Percentiles rank a stretch among this genome's conserved stretches.
phyloP scores from a whole-genome alignment of 768 basidiomycete species.

The Austroboletus eburneus region DNA sequence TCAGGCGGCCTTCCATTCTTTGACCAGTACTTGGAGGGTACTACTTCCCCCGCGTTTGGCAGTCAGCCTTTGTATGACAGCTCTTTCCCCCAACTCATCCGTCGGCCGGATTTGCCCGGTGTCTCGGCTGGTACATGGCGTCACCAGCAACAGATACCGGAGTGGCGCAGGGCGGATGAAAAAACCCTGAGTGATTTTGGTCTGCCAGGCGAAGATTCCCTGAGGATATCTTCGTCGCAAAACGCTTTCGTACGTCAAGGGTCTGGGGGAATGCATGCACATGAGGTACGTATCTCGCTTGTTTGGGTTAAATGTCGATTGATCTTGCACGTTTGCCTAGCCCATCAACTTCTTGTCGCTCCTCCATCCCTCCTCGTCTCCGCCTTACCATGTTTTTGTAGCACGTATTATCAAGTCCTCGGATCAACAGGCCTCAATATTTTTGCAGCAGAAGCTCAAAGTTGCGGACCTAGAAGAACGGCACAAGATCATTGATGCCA shows the following conservation, averaged over 20 bases:
- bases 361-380: slow-evolving; percentile 79
- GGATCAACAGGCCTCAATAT: slow-evolving; percentile 88
- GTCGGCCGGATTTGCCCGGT: slow-evolving; percentile 14
- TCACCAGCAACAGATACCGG: slow-evolving; percentile 30
- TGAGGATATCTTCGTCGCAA: slow-evolving; percentile 29
- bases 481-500: slow-evolving; percentile 82
- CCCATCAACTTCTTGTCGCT: slow-evolving; percentile 88
- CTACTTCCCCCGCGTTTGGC: slow-evolving; percentile 36
- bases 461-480: slow-evolving; percentile 76
- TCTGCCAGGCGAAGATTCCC: slow-evolving; percentile 24
- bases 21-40: slow-evolving; percentile 49
- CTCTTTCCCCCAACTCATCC: slow-evolving; percentile 26
- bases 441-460: slow-evolving; percentile 86
- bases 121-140: slow-evolving; percentile 19
- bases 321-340: slow-evolving; percentile 36
- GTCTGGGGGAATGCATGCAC: slow-evolving; percentile 27
- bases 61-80: slow-evolving; percentile 34
- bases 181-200: slow-evolving; percentile 19
- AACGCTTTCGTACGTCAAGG: slow-evolving; percentile 24
- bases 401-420: slow-evolving; percentile 84
- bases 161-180: slow-evolving; percentile 44
- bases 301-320: slow-evolving; percentile 9
- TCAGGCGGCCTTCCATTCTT: slow-evolving; percentile 40
- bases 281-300: slow-evolving; percentile 46
- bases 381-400: slow-evolving; percentile 80